phyloP scores from a whole-genome alignment of 2,329 filamentous ascomycete genomes.

The Thermothelomyces thermophilus region DNA sequence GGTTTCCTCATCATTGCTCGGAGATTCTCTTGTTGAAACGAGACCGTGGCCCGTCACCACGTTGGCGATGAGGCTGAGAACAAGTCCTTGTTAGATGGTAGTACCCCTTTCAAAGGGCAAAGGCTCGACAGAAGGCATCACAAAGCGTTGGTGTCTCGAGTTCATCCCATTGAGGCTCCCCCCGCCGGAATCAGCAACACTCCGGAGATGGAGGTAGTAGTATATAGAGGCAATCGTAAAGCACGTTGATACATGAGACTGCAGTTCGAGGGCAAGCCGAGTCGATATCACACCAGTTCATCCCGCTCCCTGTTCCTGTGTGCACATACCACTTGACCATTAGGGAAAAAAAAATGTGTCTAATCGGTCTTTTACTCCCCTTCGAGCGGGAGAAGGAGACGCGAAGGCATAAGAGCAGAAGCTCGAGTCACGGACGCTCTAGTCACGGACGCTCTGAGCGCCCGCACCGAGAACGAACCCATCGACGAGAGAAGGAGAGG shows the following conservation, averaged over 20 bases:
- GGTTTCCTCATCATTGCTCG: neutral
- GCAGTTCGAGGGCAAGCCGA: no score
- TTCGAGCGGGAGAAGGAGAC: neutral
- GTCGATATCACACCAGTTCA: neutral
- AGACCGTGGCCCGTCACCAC: neutral
- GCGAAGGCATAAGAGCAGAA: slow-evolving; percentile 6
- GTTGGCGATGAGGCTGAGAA: slow-evolving; percentile 6
- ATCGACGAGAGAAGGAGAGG: neutral
- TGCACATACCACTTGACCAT: neutral
- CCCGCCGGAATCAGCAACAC: neutral
- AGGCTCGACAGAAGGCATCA: neutral
- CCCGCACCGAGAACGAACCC: neutral
- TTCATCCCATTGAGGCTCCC: neutral
- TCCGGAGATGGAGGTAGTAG: neutral
- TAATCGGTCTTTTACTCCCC: slow-evolving; percentile 16
- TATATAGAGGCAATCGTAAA: neutral
- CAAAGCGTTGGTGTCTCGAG: slow-evolving; percentile 2
- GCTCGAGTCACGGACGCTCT: neutral
- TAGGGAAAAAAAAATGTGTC: slow-evolving; percentile 18
- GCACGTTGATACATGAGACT: neutral
- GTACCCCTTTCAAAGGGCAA: neutral
- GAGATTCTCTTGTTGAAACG: neutral
- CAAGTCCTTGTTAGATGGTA: neutral
- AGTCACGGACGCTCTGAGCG: neutral
- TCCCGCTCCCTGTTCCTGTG: neutral